Conservation (phyloP, 2,329 filamentous ascomycete genomes). For the Aspergillus sp. region DNA sequence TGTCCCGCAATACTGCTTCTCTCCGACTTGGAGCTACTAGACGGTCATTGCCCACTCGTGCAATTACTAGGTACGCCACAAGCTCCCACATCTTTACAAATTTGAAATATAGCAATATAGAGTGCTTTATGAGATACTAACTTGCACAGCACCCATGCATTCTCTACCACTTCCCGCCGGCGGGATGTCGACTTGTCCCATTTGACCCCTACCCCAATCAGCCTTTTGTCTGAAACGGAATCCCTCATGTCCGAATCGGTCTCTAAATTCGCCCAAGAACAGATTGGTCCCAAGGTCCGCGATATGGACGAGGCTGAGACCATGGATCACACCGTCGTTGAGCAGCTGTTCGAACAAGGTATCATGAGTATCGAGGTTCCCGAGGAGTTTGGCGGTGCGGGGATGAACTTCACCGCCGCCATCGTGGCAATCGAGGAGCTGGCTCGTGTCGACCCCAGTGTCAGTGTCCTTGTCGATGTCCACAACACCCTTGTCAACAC, state of each 20-base stretch:
- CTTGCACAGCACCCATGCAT: constrained; percentile 42
- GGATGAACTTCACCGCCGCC: constrained; percentile 97
- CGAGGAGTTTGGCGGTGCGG: constrained; percentile 91
- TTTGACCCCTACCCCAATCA: constrained; percentile 85
- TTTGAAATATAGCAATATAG: background rate
- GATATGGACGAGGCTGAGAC: constrained; percentile 96
- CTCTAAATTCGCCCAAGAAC: constrained; percentile 82
- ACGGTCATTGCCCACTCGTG: constrained; percentile 31
- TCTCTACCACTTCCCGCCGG: constrained; percentile 58
- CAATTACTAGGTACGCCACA: constrained; percentile 37
- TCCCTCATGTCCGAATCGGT: constrained; percentile 84
- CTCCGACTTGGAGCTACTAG: constrained; percentile 33
- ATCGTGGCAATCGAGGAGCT: constrained; percentile 97
- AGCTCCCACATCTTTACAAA: background rate
- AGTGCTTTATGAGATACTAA: constrained; percentile 1
- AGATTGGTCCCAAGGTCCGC: constrained; percentile 83
- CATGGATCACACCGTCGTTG: constrained; percentile 85
- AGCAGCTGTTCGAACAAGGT: constrained; percentile 94
- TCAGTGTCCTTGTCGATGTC: constrained; percentile 92
- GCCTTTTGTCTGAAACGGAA: constrained; percentile 87
- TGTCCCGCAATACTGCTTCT: constrained; percentile 35
- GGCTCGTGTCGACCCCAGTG: constrained; percentile 86
- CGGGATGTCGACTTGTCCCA: constrained; percentile 63
- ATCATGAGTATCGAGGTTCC: constrained; percentile 97
- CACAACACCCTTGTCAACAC: constrained; percentile 99